phyloP scores from a whole-genome alignment of 2,329 filamentous ascomycete genomes.

The Trichophyton simii region DNA sequence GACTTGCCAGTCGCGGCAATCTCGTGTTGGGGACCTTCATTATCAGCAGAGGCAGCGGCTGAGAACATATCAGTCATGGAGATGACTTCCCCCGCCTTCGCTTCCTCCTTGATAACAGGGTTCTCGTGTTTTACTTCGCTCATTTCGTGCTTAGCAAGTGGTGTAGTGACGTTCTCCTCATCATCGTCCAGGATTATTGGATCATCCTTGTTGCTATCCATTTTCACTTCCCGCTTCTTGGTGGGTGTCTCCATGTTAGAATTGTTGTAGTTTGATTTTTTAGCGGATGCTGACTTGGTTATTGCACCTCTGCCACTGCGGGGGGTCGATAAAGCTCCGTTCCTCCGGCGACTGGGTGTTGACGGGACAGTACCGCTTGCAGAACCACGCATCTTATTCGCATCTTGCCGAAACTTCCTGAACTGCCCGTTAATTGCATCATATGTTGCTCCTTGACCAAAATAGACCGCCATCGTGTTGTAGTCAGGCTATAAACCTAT shows the following conservation, averaged over 20 bases:
- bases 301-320: conserved; percentile 12
- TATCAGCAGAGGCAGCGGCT: background rate
- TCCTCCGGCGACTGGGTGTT: background rate
- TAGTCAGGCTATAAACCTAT: conserved; percentile 31
- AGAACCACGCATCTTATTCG: conserved; percentile 23
- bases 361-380: conserved; percentile 11
- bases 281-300: conserved; percentile 10
- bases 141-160: background rate
- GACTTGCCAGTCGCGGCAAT: background rate
- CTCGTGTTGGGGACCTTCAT: background rate
- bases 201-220: background rate
- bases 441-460: conserved; percentile 36
- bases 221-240: background rate
- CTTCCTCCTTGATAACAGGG: background rate
- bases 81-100: background rate
- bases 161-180: background rate
- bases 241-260: background rate
- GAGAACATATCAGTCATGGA: background rate
- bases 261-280: background rate
- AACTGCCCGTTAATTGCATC: conserved; percentile 38
- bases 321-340: conserved; percentile 13
- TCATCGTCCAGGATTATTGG: conserved; percentile 9
- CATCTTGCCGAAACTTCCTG: conserved; percentile 33
- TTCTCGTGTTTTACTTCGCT: background rate
- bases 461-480: conserved; percentile 32